Evolutionary conservation across 2,329 filamentous ascomycete genomes (phyloP), one percentile per base, ranked within the genome.

Genomic region (Clathrospora elynae): DNA sequence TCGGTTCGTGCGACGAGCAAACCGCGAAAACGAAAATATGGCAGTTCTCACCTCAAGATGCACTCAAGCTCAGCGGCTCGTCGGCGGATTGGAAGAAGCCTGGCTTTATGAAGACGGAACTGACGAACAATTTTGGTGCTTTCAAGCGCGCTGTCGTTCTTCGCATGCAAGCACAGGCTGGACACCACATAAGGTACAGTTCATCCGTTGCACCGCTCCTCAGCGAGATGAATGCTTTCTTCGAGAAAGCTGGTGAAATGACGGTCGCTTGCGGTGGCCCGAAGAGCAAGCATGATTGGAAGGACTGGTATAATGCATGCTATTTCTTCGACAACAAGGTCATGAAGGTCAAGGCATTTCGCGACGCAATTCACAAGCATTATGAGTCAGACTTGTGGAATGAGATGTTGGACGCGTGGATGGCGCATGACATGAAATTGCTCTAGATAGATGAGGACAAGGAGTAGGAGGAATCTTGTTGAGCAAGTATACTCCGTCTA

Each of bases 71-170:
- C 14, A 17, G 23, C 16, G 11, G 5, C 11, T n/a, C 23, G 5
- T 24, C 8, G 8, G 9, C 19, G 5, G 13, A 16, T n/a, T 25
- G 3, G 1, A 7, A 6, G 1, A 6, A 31, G 2, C 10, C 16
- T 5, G 5, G 9, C 4, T 6, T 23, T 13, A 9, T 37, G 5
- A n/a, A n/a, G 6, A 14, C 19, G 11, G 38, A 30, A 2, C 11
- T n/a, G 0, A n/a, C n/a, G n/a, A n/a, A n/a, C n/a, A n/a, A n/a
- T n/a, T n/a, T n/a, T n/a, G n/a, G n/a, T n/a, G 9, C 13, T 1
- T 30, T 50, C 12, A 40, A 40, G 16, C 43, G 38, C 9, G 35
- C 43, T 1, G 18, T 39, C 1, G 14, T 50, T 3, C 23, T 50
- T 1, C 35, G 34, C 7, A n/a, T 39, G 5, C 43, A 47, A 11